A percentile compares a stretch with the other conserved stretches of the same genome.
Evolutionary conservation across 2,329 filamentous ascomycete genomes (phyloP).

Genomic region (Fusarium torreyae): DNA sequence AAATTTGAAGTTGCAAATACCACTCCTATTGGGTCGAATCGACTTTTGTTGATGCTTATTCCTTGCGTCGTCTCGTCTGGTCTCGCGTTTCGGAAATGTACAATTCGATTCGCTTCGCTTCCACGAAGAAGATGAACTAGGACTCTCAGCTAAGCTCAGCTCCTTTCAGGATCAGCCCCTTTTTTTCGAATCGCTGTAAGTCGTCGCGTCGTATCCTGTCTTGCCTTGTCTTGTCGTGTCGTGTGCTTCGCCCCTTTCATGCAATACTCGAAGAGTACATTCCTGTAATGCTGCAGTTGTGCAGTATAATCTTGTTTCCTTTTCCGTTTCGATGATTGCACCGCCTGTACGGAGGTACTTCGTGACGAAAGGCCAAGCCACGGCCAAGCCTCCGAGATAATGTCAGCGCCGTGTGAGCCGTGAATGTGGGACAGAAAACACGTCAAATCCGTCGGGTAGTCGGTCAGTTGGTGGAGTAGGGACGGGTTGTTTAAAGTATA

Average conservation of each 20-base stretch:
- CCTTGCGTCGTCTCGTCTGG: slow-evolving; percentile 2
- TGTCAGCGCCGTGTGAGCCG: slow-evolving; percentile 41
- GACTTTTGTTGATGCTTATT: slow-evolving; percentile 8
- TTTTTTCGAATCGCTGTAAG: slow-evolving; percentile 7
- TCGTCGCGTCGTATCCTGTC: slow-evolving; percentile 15
- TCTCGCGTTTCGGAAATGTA: slow-evolving; percentile 9
- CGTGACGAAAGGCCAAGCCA: slow-evolving; percentile 39
- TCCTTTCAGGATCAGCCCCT: slow-evolving; percentile 7
- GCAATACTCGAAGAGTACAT: slow-evolving; percentile 11
- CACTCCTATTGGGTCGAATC: neutral
- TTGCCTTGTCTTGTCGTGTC: neutral
- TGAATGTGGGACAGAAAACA: slow-evolving; percentile 32
- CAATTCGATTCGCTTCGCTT: slow-evolving; percentile 1
- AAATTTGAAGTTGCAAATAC: neutral
- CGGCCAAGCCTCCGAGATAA: slow-evolving; percentile 40
- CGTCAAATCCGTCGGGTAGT: slow-evolving; percentile 10
- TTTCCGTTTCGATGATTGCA: slow-evolving; percentile 16
- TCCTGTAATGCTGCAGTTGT: neutral
- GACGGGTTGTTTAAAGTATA: slow-evolving; percentile 7
- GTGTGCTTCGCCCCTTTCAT: slow-evolving; percentile 3
- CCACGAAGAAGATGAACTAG: neutral
- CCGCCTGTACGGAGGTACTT: slow-evolving; percentile 2
- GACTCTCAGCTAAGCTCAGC: slow-evolving; percentile 19
- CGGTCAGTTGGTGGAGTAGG: slow-evolving; percentile 24
- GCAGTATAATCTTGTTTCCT: neutral